phyloP scores from a whole-genome alignment of 2,329 filamentous ascomycete species.

The Diaporthe citri region DNA sequence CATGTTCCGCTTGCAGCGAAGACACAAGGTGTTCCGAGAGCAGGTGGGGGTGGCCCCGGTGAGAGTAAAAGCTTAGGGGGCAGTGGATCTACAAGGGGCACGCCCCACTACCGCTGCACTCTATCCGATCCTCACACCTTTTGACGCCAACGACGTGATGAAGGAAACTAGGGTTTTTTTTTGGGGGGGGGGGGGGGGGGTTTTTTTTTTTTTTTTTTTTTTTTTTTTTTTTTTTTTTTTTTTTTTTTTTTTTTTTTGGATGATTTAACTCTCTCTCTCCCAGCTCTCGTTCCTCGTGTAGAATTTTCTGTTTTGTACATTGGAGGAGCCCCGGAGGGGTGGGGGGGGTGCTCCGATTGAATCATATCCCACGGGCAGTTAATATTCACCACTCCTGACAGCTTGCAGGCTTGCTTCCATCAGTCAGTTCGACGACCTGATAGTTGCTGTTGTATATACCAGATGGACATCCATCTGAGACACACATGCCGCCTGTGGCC shows the following conservation, averaged over 20 bases:
- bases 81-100: neutral
- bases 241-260: no score
- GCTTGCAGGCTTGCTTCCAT: neutral
- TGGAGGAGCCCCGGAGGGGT: no score
- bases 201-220: no score
- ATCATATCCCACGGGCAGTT: neutral
- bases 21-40: neutral
- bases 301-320: neutral
- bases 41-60: slow-evolving; percentile 11
- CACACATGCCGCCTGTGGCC: neutral
- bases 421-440: neutral
- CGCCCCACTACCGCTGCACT: no score
- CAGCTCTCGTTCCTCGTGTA: neutral
- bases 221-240: no score
- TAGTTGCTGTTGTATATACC: neutral
- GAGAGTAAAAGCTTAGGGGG: slow-evolving; percentile 11
- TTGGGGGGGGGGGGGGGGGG: no score
- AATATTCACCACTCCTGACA: neutral
- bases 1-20: slow-evolving; percentile 16
- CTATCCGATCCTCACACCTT: neutral
- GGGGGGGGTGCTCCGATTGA: neutral
- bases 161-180: neutral
- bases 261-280: no score
- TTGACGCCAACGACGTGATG: neutral
- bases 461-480: neutral